Percentiles rank a stretch among this genome's conserved stretches.
Conservation (phyloP, 441 rosid genomes). For the Erodium trifolium region DNA sequence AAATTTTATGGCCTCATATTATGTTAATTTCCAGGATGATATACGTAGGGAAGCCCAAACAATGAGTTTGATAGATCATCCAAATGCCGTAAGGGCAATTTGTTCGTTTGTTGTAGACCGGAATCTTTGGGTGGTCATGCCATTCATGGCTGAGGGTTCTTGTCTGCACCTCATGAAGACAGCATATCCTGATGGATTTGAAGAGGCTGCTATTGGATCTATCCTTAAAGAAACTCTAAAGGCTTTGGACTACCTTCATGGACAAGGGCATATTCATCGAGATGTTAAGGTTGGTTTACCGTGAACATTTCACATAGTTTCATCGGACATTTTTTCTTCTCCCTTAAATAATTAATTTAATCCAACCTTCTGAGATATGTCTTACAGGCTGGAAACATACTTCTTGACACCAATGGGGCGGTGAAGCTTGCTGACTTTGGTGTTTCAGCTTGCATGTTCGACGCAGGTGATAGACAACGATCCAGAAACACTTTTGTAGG, state of each 20-base stretch:
- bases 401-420: slow-evolving; percentile 62
- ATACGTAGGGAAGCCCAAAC: slow-evolving; percentile 93
- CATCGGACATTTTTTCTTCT: neutral
- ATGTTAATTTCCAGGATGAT: slow-evolving; percentile 55
- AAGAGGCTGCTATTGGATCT: slow-evolving; percentile 86
- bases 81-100: slow-evolving; percentile 72
- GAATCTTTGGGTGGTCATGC: slow-evolving; percentile 97
- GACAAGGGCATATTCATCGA: slow-evolving; percentile 94
- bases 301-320: slow-evolving; percentile 14
- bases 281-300: slow-evolving; percentile 48
- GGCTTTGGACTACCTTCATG: slow-evolving; percentile 93
- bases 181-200: slow-evolving; percentile 86
- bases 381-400: slow-evolving; percentile 91
- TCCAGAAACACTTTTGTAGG: slow-evolving; percentile 97
- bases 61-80: slow-evolving; percentile 96
- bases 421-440: slow-evolving; percentile 98
- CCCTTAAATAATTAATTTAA: slow-evolving; percentile 9
- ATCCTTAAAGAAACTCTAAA: slow-evolving; percentile 91
- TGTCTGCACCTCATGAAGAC: slow-evolving; percentile 97
- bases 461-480: slow-evolving; percentile 89
- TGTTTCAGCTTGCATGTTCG: slow-evolving; percentile 98
- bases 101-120: slow-evolving; percentile 91
- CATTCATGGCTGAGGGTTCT: slow-evolving; percentile 96
- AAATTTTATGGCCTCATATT: neutral
- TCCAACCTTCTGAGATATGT: slow-evolving; percentile 8